Conservation (phyloP, 208 protist genomes). For the Histomonas meleagridis region DNA sequence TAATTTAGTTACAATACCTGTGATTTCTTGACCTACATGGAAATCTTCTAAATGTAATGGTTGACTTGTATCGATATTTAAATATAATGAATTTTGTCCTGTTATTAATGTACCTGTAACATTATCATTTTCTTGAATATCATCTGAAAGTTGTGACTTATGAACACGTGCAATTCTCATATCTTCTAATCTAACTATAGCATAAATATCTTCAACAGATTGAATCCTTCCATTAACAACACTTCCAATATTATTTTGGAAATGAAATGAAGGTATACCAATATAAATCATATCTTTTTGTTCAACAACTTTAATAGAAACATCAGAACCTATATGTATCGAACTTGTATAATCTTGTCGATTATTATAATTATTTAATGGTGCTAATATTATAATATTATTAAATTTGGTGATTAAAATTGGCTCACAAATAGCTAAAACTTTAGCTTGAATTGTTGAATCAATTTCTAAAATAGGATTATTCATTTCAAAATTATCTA, state of each 20-base stretch:
- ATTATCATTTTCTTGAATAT: not conserved
- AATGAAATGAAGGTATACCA: not conserved
- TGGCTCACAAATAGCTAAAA: not conserved
- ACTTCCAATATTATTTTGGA: not conserved
- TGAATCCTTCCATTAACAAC: not conserved
- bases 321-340: not conserved
- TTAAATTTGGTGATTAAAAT: not conserved
- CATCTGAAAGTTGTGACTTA: not conserved
- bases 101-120: not conserved
- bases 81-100: not conserved
- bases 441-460: not conserved
- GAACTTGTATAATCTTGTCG: not conserved
- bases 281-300: not conserved
- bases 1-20: not conserved
- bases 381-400: not conserved
- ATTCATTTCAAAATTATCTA: too few species aligned
- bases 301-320: not conserved
- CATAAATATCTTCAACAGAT: not conserved
- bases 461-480: too few species aligned
- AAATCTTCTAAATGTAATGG: not conserved
- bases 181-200: not conserved
- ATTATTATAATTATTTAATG: constrained; percentile 18
- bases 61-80: not conserved
- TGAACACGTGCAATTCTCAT: not conserved
- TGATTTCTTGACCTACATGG: not conserved